phyloP scores from a whole-genome alignment of 768 basidiomycete species.

The Coprinopsis strossmayeri region DNA sequence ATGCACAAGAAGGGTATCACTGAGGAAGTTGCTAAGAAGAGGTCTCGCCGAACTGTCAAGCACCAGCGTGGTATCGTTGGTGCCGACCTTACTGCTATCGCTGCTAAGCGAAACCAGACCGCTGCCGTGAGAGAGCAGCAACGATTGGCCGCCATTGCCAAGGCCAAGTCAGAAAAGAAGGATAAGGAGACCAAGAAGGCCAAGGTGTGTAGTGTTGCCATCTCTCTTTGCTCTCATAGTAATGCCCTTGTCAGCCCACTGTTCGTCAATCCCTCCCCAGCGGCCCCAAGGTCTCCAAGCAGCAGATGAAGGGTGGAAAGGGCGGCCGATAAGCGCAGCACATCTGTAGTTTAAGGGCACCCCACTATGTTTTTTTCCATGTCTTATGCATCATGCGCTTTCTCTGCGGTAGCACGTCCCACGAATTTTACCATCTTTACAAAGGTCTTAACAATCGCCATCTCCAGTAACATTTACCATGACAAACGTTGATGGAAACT shows the following conservation, averaged over 20 bases:
- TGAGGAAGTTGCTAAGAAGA: constrained; percentile 99
- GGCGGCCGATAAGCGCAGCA: constrained; percentile 49
- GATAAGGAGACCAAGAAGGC: constrained; percentile 90
- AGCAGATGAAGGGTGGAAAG: constrained; percentile 92
- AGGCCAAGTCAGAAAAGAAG: constrained; percentile 97
- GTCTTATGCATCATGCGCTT: not conserved
- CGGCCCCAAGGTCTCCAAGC: constrained; percentile 88
- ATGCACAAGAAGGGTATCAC: constrained; percentile 99
- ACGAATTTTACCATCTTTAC: not conserved
- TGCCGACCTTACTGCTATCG: constrained; percentile 87
- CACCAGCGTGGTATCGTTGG: constrained; percentile 98
- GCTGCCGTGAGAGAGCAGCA: constrained; percentile 75
- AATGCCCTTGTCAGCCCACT: constrained; percentile 37
- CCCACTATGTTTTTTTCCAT: not conserved
- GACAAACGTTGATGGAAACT: too few species aligned
- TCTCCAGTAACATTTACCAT: too few species aligned
- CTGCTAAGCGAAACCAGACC: constrained; percentile 90
- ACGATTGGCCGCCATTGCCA: constrained; percentile 79
- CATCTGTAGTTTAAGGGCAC: too few species aligned
- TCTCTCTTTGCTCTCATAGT: constrained; percentile 4
- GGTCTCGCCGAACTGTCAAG: constrained; percentile 94
- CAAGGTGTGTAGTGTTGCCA: constrained; percentile 45
- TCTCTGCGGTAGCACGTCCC: not conserved
- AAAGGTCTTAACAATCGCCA: not conserved
- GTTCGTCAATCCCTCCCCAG: constrained; percentile 41